A percentile compares a stretch with the other conserved stretches of the same genome.
phyloP scores from a whole-genome alignment of 768 basidiomycete genomes.

The Lenzites betulinus region DNA sequence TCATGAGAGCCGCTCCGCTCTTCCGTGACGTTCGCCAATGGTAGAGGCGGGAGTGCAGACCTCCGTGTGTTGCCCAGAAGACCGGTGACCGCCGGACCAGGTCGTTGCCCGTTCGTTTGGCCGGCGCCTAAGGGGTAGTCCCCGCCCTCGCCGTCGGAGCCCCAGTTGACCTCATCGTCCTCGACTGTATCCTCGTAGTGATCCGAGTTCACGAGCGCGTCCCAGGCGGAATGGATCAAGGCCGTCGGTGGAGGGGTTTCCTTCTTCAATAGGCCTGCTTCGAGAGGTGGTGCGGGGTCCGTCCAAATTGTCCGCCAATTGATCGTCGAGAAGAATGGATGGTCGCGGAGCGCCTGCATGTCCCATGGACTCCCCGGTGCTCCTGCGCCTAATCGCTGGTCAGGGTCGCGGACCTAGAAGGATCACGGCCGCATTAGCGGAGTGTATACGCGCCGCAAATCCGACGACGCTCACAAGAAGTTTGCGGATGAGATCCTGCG shows the following conservation, averaged over 20 bases:
- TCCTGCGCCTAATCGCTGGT: slow-evolving; percentile 60
- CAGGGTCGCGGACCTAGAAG: slow-evolving; percentile 55
- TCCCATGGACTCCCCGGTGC: slow-evolving; percentile 39
- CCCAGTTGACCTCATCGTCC: slow-evolving; percentile 49
- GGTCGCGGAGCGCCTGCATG: slow-evolving; percentile 53
- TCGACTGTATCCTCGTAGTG: slow-evolving; percentile 37
- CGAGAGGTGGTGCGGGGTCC: slow-evolving; percentile 55
- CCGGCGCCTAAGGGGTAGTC: slow-evolving; percentile 1
- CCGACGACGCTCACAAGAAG: slow-evolving; percentile 60
- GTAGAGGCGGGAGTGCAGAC: slow-evolving; percentile 28
- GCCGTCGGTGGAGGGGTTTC: slow-evolving; percentile 31
- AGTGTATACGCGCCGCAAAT: neutral
- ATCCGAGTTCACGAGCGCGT: slow-evolving; percentile 57
- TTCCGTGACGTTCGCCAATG: slow-evolving; percentile 14
- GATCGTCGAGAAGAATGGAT: slow-evolving; percentile 61
- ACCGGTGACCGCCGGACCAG: slow-evolving; percentile 40
- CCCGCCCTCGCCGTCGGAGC: slow-evolving; percentile 44
- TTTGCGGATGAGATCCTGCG: slow-evolving; percentile 75
- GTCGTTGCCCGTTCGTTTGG: slow-evolving; percentile 13
- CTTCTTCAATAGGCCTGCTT: slow-evolving; percentile 59
- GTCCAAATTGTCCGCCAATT: slow-evolving; percentile 71
- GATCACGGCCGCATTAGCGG: neutral
- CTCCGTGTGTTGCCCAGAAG: slow-evolving; percentile 46
- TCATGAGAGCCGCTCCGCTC: slow-evolving; percentile 11
- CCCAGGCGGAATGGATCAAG: slow-evolving; percentile 40